Evolutionary conservation across 495 filamentous ascomycete genomes (phyloP).

Genomic region (Aspergillus coremiiformis): DNA sequence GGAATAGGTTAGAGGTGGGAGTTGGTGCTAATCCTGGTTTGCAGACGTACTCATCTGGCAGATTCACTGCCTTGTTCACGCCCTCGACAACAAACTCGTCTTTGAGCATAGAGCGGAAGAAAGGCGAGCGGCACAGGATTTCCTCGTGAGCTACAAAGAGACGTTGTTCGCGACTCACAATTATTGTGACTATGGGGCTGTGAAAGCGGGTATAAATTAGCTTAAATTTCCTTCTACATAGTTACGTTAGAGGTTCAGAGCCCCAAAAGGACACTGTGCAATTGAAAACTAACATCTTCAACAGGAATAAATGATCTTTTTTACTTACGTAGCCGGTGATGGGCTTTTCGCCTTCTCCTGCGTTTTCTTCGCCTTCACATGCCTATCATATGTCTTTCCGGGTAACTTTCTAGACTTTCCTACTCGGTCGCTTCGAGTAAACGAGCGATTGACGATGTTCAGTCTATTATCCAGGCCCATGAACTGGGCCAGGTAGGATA

Average conservation of each 20-base stretch:
- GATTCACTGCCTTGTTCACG: slow-evolving; percentile 48
- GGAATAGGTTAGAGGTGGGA: neutral
- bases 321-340: slow-evolving; percentile 39
- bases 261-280: no score
- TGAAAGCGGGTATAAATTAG: slow-evolving; percentile 48
- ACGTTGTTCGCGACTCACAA: slow-evolving; percentile 71
- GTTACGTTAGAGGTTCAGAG: no score
- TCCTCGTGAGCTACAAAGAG: slow-evolving; percentile 70
- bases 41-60: slow-evolving; percentile 50
- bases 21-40: neutral
- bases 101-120: slow-evolving; percentile 47
- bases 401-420: slow-evolving; percentile 67
- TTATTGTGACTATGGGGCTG: slow-evolving; percentile 76
- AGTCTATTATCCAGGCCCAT: slow-evolving; percentile 12
- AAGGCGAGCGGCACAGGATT: slow-evolving; percentile 52
- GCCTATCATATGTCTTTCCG: slow-evolving; percentile 67
- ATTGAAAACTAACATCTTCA: slow-evolving; percentile 7
- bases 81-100: slow-evolving; percentile 51
- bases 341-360: slow-evolving; percentile 55
- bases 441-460: slow-evolving; percentile 48
- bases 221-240: slow-evolving; percentile 8
- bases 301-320: neutral
- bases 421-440: slow-evolving; percentile 65
- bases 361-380: slow-evolving; percentile 61
- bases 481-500: slow-evolving; percentile 13